Evolutionary conservation across 2,329 filamentous ascomycete species (phyloP).

Genomic region (Rutstroemia sp.): DNA sequence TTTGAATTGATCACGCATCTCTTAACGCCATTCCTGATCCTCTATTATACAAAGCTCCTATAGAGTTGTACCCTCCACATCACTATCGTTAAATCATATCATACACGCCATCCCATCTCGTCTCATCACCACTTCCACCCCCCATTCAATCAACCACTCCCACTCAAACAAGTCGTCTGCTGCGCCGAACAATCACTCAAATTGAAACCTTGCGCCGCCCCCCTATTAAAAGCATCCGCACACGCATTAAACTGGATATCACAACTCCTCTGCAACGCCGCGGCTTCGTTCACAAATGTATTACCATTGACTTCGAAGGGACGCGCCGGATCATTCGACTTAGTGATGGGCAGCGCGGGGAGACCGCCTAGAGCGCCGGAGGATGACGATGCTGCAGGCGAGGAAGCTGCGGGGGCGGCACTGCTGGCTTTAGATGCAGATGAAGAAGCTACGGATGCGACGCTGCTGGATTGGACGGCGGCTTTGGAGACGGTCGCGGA

Average conservation of each 20-base stretch:
- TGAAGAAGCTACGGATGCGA: background rate
- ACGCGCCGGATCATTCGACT: slow-evolving; percentile 41
- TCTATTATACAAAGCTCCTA: no score
- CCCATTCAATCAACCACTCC: background rate
- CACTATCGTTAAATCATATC: no score
- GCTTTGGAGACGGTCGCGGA: background rate
- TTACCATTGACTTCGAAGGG: slow-evolving; percentile 49
- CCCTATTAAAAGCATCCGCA: slow-evolving; percentile 47
- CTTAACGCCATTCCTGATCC: no score
- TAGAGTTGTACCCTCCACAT: no score
- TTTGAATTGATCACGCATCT: no score
- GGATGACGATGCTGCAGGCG: background rate
- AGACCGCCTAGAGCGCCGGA: slow-evolving; percentile 36
- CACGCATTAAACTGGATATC: slow-evolving; percentile 58
- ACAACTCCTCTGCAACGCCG: slow-evolving; percentile 52
- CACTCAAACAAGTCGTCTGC: slow-evolving; percentile 14
- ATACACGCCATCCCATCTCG: no score
- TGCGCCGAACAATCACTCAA: slow-evolving; percentile 20
- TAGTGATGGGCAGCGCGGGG: slow-evolving; percentile 40
- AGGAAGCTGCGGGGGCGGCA: background rate
- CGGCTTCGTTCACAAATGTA: slow-evolving; percentile 48
- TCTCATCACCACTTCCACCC: no score
- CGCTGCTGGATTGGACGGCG: background rate
- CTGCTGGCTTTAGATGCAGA: background rate
- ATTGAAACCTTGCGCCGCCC: slow-evolving; percentile 24